These are phyloP conservation scores for Erodium moschatum DNA, from an alignment of 441 rosid genomes.

Conservation along the genomic window DNA sequence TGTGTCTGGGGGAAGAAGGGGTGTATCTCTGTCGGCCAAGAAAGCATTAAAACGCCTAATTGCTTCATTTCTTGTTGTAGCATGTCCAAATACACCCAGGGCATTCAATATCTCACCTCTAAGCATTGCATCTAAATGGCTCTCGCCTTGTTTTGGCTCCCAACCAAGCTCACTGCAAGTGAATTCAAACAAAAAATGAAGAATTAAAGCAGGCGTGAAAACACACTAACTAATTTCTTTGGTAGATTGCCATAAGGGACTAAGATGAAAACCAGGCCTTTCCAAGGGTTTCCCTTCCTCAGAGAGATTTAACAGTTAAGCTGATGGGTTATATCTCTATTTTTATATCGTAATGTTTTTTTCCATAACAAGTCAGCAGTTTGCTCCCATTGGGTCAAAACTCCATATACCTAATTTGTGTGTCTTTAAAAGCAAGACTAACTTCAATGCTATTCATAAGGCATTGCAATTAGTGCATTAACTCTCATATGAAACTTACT, in stretches of 20 bases:
- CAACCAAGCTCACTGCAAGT: slow-evolving; percentile 67
- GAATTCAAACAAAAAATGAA: slow-evolving; percentile 9
- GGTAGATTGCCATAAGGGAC: background rate
- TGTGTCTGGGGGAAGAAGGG: slow-evolving; percentile 74
- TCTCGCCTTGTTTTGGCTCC: slow-evolving; percentile 79
- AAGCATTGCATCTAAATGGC: slow-evolving; percentile 82
- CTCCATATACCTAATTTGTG: too few relatives aligned
- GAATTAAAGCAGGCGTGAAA: background rate
- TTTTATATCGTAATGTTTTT: background rate
- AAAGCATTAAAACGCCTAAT: slow-evolving; percentile 60
- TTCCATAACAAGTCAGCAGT: too few relatives aligned
- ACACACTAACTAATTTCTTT: too few relatives aligned
- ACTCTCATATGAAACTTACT: slow-evolving; percentile 38
- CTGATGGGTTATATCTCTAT: too few relatives aligned
- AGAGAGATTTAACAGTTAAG: too few relatives aligned
- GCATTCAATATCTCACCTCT: slow-evolving; percentile 83
- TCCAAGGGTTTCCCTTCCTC: too few relatives aligned
- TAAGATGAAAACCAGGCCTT: background rate
- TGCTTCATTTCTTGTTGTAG: slow-evolving; percentile 58
- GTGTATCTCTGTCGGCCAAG: slow-evolving; percentile 62
- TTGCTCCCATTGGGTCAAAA: too few relatives aligned
- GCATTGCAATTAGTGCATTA: too few relatives aligned
- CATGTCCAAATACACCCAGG: slow-evolving; percentile 64
- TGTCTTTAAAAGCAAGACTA: too few relatives aligned
- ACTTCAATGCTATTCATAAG: too few relatives aligned